Percentiles rank a stretch among this genome's conserved stretches.
phyloP scores from a whole-genome alignment of 192 early-diverging fungal genomes.

The Paraglomus brasilianum region DNA sequence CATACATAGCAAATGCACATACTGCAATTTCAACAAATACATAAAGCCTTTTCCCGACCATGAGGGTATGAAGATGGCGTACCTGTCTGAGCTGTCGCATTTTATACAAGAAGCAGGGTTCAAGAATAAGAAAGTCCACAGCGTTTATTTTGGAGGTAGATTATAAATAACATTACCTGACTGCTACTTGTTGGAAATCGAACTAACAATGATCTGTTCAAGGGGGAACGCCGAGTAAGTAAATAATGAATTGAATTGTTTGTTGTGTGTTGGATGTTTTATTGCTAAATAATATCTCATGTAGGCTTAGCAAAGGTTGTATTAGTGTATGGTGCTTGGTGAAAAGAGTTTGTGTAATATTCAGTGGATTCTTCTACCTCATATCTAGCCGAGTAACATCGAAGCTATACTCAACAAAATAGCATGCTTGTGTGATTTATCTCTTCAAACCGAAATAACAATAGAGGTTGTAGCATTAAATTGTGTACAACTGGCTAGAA shows the following conservation, averaged over 20 bases:
- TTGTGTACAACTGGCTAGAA: neutral
- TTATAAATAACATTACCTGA: neutral
- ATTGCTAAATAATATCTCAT: neutral
- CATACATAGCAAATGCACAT: constrained; percentile 49
- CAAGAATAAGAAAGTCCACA: constrained; percentile 37
- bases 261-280: no score
- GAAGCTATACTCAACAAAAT: constrained; percentile 38
- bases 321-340: constrained; percentile 7
- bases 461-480: constrained; percentile 46
- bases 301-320: neutral
- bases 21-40: constrained; percentile 63
- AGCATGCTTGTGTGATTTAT: constrained; percentile 31
- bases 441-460: constrained; percentile 44
- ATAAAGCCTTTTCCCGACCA: constrained; percentile 46
- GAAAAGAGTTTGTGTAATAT: neutral
- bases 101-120: constrained; percentile 33
- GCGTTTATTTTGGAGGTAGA: constrained; percentile 55
- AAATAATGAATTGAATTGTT: constrained; percentile 23
- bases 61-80: constrained; percentile 42
- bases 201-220: neutral
- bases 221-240: constrained; percentile 55
- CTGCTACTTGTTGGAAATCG: no score
- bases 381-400: constrained; percentile 43
- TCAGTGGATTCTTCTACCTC: neutral
- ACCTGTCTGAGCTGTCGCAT: constrained; percentile 44